Evolutionary conservation across 805 yeast species (phyloP), one percentile per base, ranked within the genome.

Genomic region (Candida sakaeoensis): DNA sequence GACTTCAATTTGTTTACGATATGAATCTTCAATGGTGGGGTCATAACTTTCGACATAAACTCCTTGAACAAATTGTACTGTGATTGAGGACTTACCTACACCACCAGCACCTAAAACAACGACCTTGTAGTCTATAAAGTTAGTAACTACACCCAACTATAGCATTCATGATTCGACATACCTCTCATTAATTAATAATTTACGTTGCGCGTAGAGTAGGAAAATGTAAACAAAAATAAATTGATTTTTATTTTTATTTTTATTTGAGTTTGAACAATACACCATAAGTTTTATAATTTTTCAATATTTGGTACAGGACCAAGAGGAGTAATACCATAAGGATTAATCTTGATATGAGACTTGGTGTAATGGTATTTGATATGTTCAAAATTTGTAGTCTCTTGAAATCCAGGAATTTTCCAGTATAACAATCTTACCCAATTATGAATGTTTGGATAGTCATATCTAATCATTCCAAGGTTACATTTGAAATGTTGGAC

Each of bases 51-150:
- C 97, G 40, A 87, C 79, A 59, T 87, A 90, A 2, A 85, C 84
- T 8, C 93, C 93, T 58, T 87, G 95, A 3, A 88, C 95, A 55
- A 85, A 90, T 57, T 88, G 95, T 5, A 88, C 95, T 1, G 96
- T 89, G 29, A 91, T 69, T 28, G 95, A 89, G 17, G 97, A 87
- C 55, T 91, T 91, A 52, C 99, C 99, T 7, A 88, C 96, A 63
- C 97, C 96, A 52, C 97, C 97, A 10, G 96, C 95, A 45, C 99
- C 99, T 43, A 91, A 69, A 14, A 91, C 93, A 13, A 87, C 97
- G 33, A 93, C 69, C 57, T 87, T 88, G 61, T 89, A 89, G 57
- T 90, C 97, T 76, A 35, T 9, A 22, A 6, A 12, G 46, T 43
- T 43, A 43, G 43, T 43, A 39, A 5, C 7, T 3, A 12, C 4